These are phyloP conservation scores for Lentinula guzmanii DNA, from an alignment of 768 basidiomycete genomes.

Conservation along the genomic window DNA sequence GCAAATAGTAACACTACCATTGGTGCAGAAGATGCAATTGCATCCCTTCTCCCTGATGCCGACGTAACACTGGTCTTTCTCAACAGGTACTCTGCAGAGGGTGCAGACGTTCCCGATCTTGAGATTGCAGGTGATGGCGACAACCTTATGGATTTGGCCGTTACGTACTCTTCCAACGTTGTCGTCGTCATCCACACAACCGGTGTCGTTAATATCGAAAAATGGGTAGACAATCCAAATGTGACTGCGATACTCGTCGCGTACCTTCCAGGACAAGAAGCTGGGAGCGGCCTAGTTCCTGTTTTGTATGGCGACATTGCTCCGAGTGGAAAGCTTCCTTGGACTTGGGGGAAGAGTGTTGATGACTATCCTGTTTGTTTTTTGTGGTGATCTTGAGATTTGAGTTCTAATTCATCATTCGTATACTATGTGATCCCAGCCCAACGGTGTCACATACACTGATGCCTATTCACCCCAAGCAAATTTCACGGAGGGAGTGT, in stretches of 20 bases:
- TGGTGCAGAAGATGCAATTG: not conserved
- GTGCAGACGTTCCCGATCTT: constrained; percentile 16
- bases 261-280: constrained; percentile 40
- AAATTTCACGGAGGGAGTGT: constrained; percentile 8
- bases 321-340: constrained; percentile 46
- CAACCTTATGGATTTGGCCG: constrained; percentile 29
- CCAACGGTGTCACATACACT: not conserved
- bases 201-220: constrained; percentile 25
- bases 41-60: not conserved
- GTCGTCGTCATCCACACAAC: constrained; percentile 36
- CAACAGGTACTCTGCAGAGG: not conserved
- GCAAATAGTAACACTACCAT: not conserved
- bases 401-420: not conserved
- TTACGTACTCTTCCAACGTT: constrained; percentile 16
- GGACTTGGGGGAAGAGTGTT: constrained; percentile 43
- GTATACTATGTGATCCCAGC: not conserved
- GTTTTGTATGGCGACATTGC: constrained; percentile 45
- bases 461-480: not conserved
- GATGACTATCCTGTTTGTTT: constrained; percentile 34
- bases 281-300: constrained; percentile 44
- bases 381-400: too few species aligned
- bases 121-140: constrained; percentile 30
- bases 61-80: not conserved
- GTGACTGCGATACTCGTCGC: constrained; percentile 24
- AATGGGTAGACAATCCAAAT: constrained; percentile 36